Evolutionary conservation across 2,329 filamentous ascomycete genomes (phyloP), one percentile per base, ranked within the genome.

Genomic region (Scolecobasidium constrictum): DNA sequence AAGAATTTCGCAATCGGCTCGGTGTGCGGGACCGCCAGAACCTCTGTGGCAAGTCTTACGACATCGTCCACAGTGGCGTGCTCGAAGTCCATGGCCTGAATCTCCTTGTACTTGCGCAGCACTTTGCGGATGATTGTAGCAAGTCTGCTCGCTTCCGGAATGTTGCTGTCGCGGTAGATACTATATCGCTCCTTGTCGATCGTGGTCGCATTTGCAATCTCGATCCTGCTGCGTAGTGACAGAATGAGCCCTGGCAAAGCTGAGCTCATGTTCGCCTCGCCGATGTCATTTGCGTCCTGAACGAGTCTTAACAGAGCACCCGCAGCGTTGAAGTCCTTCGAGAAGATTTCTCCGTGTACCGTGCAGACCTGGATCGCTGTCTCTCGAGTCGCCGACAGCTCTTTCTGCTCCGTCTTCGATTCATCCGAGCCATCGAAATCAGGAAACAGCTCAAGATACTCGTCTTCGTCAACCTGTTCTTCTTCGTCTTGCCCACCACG

Each of bases 1-100:
- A 98, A 75, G 44, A 94, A 78, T 53, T 83, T 88, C 1, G 87
- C 87, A 4, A 98, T 69, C 0, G 92, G 88, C 44, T 94, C 87
- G 1, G 77, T 75, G 52, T 95, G 80, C 17, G 77, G 71, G 52
- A 94, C 77, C 43, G 81, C 73, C 2, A 94, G 70, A 1, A 94
- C 69, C 50, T 83, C 79, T 44, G 83, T 75, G 55, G 86, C 93
- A 20, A 78, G 80, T 12, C 69, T 63, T 2, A 94, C 63, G 3
- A 94, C 86, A 57, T 96, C 88, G 21, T 73, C 72, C 5, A 95
- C 72, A 61, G 88, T 74, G 69, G 86, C 77, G 77, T 90, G 77
- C 48, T 83, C 78, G 2, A 78, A 77, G 76, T 77, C 82, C 16
- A 67, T 59, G 16, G 65, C 62, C 46, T 70, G 67, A 11, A 98